Evolutionary conservation across 371 early-diverging fungal genomes (phyloP), one percentile per base, ranked within the genome.

Genomic region (Lichtheimia hyalospora): DNA sequence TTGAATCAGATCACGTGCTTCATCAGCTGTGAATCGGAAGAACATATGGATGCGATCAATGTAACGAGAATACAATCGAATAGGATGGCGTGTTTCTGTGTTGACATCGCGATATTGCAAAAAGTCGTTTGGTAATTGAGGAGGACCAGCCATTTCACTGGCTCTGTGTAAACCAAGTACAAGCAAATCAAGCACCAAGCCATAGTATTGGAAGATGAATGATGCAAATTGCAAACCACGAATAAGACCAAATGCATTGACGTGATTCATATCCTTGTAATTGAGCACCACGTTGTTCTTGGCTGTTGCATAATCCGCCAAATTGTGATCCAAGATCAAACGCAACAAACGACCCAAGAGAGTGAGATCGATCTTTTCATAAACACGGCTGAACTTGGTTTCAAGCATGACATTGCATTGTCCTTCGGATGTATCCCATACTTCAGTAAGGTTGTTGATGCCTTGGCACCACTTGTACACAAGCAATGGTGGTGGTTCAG

Each of bases 231-330:
- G 98, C 61, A 99, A 87, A 63, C 99, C 99, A 64, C 96, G 92
- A 66, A 99, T 94, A 51, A 99, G 75, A 64, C 99, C 99, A 70
- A 92, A 93, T 13, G 93, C 88, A 74, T 99, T 99, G 58, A 92
- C 93, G 79, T 96, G 98, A 73, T 91, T 91, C 96, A 99, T 99
- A 69, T 99, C 99, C 86, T 99, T 99, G 85, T 98, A 99, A 60
- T 85, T 92, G 58, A 99, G 77, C 6, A 89, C 95, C 49, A 96
- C 92, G 78, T 97, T 98, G 82, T 97, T 97, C 83, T 99, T 97
- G 59, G 96, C 94, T 0, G 98, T 95, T 84, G 99, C 97, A 75
- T 99, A 99, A 68, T 99, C 97, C 18, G 98, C 98, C 74, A 99
- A 81, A 69, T 96, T 97, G 82, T 97, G 97, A 78, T 99, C 99